These are phyloP conservation scores for Calonectria crousiana DNA, from an alignment of 2,329 filamentous ascomycete genomes.

Conservation along the genomic window DNA sequence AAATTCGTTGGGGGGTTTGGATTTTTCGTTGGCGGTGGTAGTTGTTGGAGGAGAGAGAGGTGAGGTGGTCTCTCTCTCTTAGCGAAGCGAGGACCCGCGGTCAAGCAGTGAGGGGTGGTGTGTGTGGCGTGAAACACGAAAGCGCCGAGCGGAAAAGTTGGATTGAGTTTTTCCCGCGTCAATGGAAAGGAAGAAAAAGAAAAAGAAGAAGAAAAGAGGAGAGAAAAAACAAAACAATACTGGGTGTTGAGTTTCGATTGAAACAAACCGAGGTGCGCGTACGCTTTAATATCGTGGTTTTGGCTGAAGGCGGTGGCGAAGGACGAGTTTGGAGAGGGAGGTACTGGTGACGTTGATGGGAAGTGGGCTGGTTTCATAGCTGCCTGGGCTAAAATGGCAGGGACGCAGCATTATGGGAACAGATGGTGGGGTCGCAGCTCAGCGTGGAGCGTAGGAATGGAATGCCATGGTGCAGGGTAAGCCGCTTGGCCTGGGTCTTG, in stretches of 20 bases:
- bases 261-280: not conserved
- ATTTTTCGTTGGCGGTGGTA: not conserved
- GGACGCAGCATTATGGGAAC: slow-evolving; percentile 5
- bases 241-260: not conserved
- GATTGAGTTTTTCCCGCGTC: not conserved
- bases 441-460: not conserved
- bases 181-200: not conserved
- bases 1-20: not conserved
- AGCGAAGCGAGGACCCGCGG: not conserved
- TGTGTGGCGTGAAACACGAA: slow-evolving; percentile 2
- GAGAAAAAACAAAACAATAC: not conserved
- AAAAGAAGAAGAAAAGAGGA: not conserved
- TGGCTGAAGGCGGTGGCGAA: not conserved
- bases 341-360: slow-evolving; percentile 43
- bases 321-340: slow-evolving; percentile 13
- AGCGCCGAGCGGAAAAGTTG: not conserved
- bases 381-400: slow-evolving; percentile 41
- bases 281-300: not conserved
- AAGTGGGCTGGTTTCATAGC: slow-evolving; percentile 40
- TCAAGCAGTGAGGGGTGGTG: slow-evolving; percentile 1
- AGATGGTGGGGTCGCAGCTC: slow-evolving; percentile 4
- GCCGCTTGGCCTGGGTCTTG: slow-evolving; percentile 12
- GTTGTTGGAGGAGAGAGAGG: not conserved
- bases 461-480: slow-evolving; percentile 27
- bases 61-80: slow-evolving; percentile 5